Evolutionary conservation across 73 alveolate genomes (phyloP).

Genomic region (Tetrahymena malaccensis): DNA sequence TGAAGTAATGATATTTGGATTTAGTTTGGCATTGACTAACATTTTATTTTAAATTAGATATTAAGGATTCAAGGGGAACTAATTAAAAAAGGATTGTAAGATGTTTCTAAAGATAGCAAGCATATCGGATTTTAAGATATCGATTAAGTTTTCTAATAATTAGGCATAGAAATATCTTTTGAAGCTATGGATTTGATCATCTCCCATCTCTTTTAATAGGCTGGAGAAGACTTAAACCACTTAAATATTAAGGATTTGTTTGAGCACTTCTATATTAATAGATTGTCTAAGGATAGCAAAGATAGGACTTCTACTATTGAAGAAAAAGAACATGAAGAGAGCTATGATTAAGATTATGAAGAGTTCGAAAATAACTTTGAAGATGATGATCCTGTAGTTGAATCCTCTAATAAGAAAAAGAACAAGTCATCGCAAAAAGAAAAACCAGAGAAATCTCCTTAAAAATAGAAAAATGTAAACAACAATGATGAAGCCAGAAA

Average conservation of each 20-base stretch:
- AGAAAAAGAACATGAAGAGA: neutral
- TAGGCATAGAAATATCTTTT: neutral
- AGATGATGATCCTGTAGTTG: neutral
- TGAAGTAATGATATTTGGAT: neutral
- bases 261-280: neutral
- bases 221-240: neutral
- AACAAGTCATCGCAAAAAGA: neutral
- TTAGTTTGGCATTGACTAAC: neutral
- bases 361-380: neutral
- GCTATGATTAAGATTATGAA: neutral
- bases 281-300: neutral
- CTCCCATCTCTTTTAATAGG: neutral
- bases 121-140: neutral
- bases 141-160: neutral
- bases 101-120: neutral
- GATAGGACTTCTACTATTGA: neutral
- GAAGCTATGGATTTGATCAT: neutral
- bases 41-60: neutral
- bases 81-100: neutral
- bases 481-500: neutral
- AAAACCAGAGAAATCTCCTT: neutral
- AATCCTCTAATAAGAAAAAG: neutral
- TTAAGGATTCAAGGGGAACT: neutral
- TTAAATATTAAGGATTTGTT: neutral
- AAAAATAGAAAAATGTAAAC: neutral